Conservation (phyloP, 202 grass and related monocot genomes). For the Schoenoplectus tabernaemontani region DNA sequence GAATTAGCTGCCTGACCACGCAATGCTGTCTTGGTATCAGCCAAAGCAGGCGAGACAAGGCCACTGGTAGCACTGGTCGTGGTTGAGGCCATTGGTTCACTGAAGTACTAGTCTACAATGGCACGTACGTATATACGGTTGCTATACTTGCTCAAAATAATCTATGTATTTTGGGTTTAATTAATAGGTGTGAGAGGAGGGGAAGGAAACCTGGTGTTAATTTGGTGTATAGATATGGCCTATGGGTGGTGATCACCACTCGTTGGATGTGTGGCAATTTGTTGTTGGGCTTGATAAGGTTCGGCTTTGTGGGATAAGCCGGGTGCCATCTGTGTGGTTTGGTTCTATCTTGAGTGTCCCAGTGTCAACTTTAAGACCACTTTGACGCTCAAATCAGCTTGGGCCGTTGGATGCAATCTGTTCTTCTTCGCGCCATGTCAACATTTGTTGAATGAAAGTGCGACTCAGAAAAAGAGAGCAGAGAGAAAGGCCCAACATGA, state of each 20-base stretch:
- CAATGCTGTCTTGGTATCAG: slow-evolving; percentile 21
- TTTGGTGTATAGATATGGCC: background rate
- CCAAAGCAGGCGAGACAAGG: slow-evolving; percentile 14
- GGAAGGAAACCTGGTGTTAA: background rate
- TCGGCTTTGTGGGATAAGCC: slow-evolving; percentile 23
- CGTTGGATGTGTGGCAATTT: slow-evolving; percentile 26
- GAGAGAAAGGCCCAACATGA: background rate
- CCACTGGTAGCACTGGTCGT: slow-evolving; percentile 26
- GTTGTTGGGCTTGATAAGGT: slow-evolving; percentile 40
- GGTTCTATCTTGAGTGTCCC: background rate
- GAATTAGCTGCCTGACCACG: slow-evolving; percentile 24
- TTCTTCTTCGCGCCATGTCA: background rate
- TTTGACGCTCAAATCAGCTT: background rate
- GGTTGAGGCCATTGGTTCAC: slow-evolving; percentile 44
- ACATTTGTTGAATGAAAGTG: background rate
- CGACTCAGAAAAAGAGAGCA: too few relatives aligned
- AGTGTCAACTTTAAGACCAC: background rate
- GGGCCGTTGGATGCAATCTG: background rate
- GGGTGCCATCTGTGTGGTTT: slow-evolving; percentile 18
- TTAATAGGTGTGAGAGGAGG: slow-evolving; percentile 10
- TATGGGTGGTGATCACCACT: slow-evolving; percentile 27
- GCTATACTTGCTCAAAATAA: background rate
- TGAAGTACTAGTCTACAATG: background rate
- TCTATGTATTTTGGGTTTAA: background rate
- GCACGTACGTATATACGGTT: background rate